These are phyloP conservation scores for Rhytidhysteron rufulum DNA, from an alignment of 2,329 filamentous ascomycete genomes.

Conservation along the genomic window DNA sequence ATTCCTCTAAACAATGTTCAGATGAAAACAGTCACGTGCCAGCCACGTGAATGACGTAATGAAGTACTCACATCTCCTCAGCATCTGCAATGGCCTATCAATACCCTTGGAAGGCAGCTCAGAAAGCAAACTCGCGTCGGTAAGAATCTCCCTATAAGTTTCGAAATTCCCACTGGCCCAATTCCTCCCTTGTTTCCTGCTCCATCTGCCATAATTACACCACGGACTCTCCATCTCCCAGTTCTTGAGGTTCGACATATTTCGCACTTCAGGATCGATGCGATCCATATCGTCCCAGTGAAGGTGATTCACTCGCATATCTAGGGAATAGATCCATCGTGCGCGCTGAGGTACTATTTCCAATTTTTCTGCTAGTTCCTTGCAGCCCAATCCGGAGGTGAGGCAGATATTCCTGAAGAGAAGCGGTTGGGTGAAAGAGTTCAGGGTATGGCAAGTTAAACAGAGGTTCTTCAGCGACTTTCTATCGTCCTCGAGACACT, in stretches of 20 bases:
- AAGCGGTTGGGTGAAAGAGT: slow-evolving; percentile 27
- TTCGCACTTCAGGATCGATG: slow-evolving; percentile 25
- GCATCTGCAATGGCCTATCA: slow-evolving; percentile 12
- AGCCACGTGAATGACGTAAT: background rate
- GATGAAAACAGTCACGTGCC: too few species aligned
- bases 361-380: slow-evolving; percentile 23
- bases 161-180: slow-evolving; percentile 33
- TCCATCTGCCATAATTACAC: slow-evolving; percentile 23
- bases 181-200: slow-evolving; percentile 18
- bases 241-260: slow-evolving; percentile 27
- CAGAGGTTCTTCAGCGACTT: slow-evolving; percentile 23
- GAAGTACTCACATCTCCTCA: slow-evolving; percentile 1
- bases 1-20: too few species aligned
- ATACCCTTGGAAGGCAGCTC: background rate
- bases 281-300: slow-evolving; percentile 13
- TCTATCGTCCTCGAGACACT: slow-evolving; percentile 21
- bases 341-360: slow-evolving; percentile 19
- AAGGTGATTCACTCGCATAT: slow-evolving; percentile 27
- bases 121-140: slow-evolving; percentile 21
- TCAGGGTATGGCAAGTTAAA: slow-evolving; percentile 24
- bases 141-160: slow-evolving; percentile 22
- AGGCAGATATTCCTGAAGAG: slow-evolving; percentile 30
- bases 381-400: slow-evolving; percentile 20
- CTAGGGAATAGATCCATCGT: slow-evolving; percentile 25
- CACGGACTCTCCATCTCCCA: slow-evolving; percentile 34